Evolutionary conservation across 2,329 filamentous ascomycete genomes (phyloP).

Genomic region (Fragosphaeria purpurea): DNA sequence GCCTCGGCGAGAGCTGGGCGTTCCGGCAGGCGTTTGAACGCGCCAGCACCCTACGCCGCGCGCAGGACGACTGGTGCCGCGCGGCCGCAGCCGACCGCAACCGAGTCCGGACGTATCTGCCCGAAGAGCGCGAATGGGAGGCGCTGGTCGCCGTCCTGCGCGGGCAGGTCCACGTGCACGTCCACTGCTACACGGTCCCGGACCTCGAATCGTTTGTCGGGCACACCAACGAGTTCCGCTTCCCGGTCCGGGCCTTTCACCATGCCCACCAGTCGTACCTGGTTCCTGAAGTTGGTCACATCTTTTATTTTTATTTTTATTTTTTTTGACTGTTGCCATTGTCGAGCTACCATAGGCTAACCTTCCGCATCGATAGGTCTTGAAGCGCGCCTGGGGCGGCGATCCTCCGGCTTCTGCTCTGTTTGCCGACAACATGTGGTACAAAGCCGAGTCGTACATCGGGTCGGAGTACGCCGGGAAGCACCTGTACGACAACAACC

Average conservation of each 20-base stretch:
- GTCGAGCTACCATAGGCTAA: too few species aligned
- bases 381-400: conserved; percentile 43
- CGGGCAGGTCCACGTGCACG: conserved; percentile 59
- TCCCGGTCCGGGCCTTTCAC: conserved; percentile 55
- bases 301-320: too few species aligned
- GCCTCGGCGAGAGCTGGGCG: conserved; percentile 58
- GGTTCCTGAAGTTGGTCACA: conserved; percentile 36
- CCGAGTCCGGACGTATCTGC: conserved; percentile 39
- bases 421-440: conserved; percentile 62
- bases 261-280: conserved; percentile 58
- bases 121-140: conserved; percentile 55
- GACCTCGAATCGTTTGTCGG: conserved; percentile 60
- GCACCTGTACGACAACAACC: conserved; percentile 51
- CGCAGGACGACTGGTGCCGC: conserved; percentile 60
- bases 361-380: conserved; percentile 28
- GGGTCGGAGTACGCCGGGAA: conserved; percentile 58
- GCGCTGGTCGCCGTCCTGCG: conserved; percentile 50
- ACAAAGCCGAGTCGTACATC: conserved; percentile 56
- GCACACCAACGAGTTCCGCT: conserved; percentile 62
- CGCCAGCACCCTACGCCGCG: conserved; percentile 42
- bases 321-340: too few species aligned
- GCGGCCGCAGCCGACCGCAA: conserved; percentile 21
- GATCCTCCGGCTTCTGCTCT: conserved; percentile 12
- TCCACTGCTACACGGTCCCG: conserved; percentile 59
- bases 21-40: conserved; percentile 58